Conservation (phyloP, 78 protist species). For the Chrysochromulina tobinii region DNA sequence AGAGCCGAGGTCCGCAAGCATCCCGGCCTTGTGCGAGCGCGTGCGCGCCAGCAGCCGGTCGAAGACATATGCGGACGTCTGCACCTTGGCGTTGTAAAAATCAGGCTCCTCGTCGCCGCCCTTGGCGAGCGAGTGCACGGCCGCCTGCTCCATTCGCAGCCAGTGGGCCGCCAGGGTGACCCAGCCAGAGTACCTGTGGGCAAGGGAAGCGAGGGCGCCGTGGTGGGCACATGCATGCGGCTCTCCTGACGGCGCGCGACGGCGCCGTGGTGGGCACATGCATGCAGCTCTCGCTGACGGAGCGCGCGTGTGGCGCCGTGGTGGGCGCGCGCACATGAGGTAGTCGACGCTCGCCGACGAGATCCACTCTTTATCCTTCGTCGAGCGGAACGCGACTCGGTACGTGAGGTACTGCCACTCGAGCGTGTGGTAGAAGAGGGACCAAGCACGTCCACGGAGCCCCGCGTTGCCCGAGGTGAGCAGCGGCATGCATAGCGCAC, state of each 20-base stretch:
- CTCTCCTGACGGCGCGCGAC: no score
- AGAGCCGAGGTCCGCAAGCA: not conserved
- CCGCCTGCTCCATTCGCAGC: slow-evolving; percentile 60
- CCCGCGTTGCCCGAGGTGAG: no score
- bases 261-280: no score
- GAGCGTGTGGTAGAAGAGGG: not conserved
- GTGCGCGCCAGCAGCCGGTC: slow-evolving; percentile 38
- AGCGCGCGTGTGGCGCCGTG: no score
- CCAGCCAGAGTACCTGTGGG: slow-evolving; percentile 44
- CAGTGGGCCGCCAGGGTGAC: slow-evolving; percentile 58
- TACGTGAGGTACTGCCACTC: slow-evolving; percentile 10
- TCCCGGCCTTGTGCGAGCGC: not conserved
- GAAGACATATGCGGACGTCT: not conserved
- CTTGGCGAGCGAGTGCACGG: slow-evolving; percentile 18
- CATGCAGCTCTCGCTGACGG: no score
- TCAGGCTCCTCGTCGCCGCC: not conserved
- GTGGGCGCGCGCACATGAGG: slow-evolving; percentile 13
- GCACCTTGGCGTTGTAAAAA: slow-evolving; percentile 20
- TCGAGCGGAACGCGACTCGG: not conserved
- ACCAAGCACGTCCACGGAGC: not conserved
- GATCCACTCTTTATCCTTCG: not conserved
- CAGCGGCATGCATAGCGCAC: not conserved
- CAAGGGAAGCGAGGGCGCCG: no score
- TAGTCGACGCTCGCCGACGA: slow-evolving; percentile 36
- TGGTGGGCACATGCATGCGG: no score